Base-by-base conservation (phyloP, 2,329 filamentous ascomycete genomes). In the Cadophora sp. region DNA sequence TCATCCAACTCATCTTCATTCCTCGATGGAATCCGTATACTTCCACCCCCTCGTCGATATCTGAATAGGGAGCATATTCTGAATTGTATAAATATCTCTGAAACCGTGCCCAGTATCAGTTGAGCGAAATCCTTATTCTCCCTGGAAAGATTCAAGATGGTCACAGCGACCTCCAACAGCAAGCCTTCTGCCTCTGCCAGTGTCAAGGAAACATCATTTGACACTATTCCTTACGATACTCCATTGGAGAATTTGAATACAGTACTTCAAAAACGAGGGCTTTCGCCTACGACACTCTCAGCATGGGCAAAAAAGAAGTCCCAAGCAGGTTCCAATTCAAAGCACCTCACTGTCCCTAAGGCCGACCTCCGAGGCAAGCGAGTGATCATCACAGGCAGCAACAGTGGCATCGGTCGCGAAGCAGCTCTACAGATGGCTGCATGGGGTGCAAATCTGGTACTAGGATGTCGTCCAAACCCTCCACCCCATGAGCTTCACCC, bases 381-480 rank as follows among this genome's bases (percentile, higher is more conserved):
- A 4, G 65, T 79, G 61, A 77, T 84, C 31, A 76, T 84, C 59
- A 83, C 81, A 0, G 82, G 82, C 24, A 76, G 80, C 55, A 83
- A 81, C 68, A 75, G 75, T n/a, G 82, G 82, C 3, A 76, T 84
- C 0, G 82, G 82, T 0, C 72, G 79, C 0, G 82, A 81, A 68
- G 77, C 81, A 0, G 76, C 78, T 6, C 73, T 76, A 0, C 79
- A 83, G 2, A 75, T 81, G 19, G 67, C 64, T 0, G 76, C 79
- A 6, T 77, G 79, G 2, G 69, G 79, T 4, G 75, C 75, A 0
- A 79, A 74, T 12, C 69, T 84, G 1, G 76, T 84, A 22, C 73
- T 84, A 27, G 82, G 75, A 72, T 65, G 66, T 76, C 8, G 65
- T 4, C 37, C 75, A 75, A 11, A 79, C 77, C 69, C 81, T 75